Evolutionary conservation across 352 stramenopile genomes (phyloP).

Genomic region (Phytopythium mirpurense): DNA sequence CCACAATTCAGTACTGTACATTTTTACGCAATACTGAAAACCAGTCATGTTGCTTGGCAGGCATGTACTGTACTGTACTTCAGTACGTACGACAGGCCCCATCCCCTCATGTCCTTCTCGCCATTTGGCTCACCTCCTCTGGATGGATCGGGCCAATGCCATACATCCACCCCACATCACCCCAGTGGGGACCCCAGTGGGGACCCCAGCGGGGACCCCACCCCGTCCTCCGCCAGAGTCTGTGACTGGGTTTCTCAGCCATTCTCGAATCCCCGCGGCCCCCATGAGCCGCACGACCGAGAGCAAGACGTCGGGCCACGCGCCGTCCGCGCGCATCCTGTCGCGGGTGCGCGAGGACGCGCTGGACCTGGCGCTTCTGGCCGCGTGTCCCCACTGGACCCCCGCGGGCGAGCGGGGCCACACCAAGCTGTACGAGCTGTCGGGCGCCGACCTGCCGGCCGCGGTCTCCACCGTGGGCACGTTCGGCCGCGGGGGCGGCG

Average conservation of each 20-base stretch:
- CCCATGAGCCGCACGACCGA: slow-evolving; percentile 44
- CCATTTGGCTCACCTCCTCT: too few species aligned
- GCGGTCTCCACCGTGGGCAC: slow-evolving; percentile 35
- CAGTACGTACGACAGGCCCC: too few species aligned
- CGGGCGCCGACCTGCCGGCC: slow-evolving; percentile 35
- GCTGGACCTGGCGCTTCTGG: slow-evolving; percentile 44
- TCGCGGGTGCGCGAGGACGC: slow-evolving; percentile 40
- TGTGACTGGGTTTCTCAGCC: neutral
- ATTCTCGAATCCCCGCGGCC: neutral
- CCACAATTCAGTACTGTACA: too few species aligned
- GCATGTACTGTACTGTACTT: too few species aligned
- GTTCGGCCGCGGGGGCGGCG: slow-evolving; percentile 38
- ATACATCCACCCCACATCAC: too few species aligned
- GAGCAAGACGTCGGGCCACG: slow-evolving; percentile 43
- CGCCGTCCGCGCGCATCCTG: slow-evolving; percentile 42
- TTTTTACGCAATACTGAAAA: too few species aligned
- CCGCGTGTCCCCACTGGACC: slow-evolving; percentile 33
- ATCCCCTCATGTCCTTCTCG: too few species aligned
- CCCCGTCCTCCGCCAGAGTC: too few species aligned
- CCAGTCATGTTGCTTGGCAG: too few species aligned
- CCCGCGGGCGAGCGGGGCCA: slow-evolving; percentile 46
- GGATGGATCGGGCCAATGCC: too few species aligned
- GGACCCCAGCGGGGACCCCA: too few species aligned
- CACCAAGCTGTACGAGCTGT: slow-evolving; percentile 58
- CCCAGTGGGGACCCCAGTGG: too few species aligned